Base-by-base conservation (phyloP, 1,139 yeast species). In the Yamadazyma triangularis region DNA sequence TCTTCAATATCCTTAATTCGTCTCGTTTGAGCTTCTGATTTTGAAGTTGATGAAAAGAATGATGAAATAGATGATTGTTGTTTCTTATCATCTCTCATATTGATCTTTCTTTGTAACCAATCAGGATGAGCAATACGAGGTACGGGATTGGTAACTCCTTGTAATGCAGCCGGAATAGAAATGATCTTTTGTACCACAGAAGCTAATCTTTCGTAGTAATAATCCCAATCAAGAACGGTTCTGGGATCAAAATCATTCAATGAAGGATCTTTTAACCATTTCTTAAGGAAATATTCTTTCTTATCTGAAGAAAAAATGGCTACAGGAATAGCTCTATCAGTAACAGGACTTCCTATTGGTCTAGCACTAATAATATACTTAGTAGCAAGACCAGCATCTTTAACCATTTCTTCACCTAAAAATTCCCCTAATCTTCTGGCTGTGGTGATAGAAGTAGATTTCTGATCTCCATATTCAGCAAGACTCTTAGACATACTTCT, bases 121-220 rank as follows among this genome's bases (percentile, higher is more conserved):
- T 84, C 95, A 0, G 99, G 99, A 50, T 91, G 97, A 6, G 77
- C 76, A 8, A 93, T 89, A 43, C 97, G 68, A 2, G 97, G 96
- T 28, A 93, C 97, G 0, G 99, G 99, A 48, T 93, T 93, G n/a
- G 69, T 60, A 10, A 91, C 77, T 33, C 78, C 77, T 61, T 93
- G 98, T 36, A 89, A 65, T 6, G 97, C 98, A 7, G 99, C 99
- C 3, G 99, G 99, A 45, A 93, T 91, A 0, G 96, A 84, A 42
- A 93, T 87, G 47, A 93, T 87, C 56, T 93, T 93, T 55, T 89
- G 96, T 25, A 93, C 79, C 9, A 89, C 95, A 2, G 96, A 87
- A 0, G 94, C 94, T 26, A 93, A 69, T 48, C 99, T 77, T 47
- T 88, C 96, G 43, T 82, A 71, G 52, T 93, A 93, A 51, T 93